A percentile compares a stretch with the other conserved stretches of the same genome.
Evolutionary conservation across 2,329 filamentous ascomycete genomes (phyloP).

Genomic region (Fusarium sp.): DNA sequence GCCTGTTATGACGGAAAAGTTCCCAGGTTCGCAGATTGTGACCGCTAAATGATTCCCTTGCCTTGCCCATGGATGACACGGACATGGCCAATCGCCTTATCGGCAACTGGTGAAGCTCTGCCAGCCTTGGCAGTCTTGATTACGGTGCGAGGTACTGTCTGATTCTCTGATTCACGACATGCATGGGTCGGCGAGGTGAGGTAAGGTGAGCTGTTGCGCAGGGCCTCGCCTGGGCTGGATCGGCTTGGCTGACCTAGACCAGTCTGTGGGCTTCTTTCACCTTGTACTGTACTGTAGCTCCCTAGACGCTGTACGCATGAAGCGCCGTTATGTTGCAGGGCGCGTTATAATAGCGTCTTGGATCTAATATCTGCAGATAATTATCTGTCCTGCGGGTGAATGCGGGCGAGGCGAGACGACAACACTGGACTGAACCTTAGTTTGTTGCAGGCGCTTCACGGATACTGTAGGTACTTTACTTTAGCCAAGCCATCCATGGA

Average conservation of each 20-base stretch:
- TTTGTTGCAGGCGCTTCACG: too few species aligned
- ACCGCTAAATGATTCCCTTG: conserved; percentile 38
- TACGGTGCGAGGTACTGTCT: conserved; percentile 39
- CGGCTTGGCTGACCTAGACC: conserved; percentile 36
- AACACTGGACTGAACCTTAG: too few species aligned
- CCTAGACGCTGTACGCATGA: too few species aligned
- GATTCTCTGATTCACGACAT: conserved; percentile 23
- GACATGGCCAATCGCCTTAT: conserved; percentile 46
- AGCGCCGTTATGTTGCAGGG: conserved; percentile 14
- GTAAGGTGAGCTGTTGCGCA: too few species aligned
- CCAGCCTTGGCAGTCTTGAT: conserved; percentile 37
- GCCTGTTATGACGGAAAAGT: conserved; percentile 40
- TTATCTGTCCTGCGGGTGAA: too few species aligned
- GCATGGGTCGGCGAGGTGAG: too few species aligned
- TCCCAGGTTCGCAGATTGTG: conserved; percentile 32
- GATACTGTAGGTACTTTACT: too few species aligned
- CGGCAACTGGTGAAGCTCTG: conserved; percentile 44
- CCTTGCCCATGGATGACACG: not conserved
- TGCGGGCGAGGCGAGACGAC: too few species aligned
- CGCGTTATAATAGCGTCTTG: too few species aligned
- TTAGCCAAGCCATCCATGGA: too few species aligned
- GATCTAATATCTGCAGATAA: too few species aligned
- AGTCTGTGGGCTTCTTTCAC: conserved; percentile 22
- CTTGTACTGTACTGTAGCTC: too few species aligned
- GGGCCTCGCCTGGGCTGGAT: conserved; percentile 43